Conservation (phyloP, 1,284 basidiomycete species). For the Ceratobasidium sp. region DNA sequence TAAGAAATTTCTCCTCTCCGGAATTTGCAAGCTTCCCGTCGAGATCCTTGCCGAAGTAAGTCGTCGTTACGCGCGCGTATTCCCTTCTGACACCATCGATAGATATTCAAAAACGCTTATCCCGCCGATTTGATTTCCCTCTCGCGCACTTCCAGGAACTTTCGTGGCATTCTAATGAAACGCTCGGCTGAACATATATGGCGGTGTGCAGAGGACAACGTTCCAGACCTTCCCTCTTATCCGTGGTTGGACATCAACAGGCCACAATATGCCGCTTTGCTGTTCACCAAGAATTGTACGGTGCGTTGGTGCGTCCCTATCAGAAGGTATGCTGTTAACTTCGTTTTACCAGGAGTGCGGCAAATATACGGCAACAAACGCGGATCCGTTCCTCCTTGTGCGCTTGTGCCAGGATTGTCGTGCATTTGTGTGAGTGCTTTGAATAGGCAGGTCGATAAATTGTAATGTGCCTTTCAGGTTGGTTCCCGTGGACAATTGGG, state of each 20-base stretch:
- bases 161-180: neutral
- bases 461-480: neutral
- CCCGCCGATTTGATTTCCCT: slow-evolving; percentile 4
- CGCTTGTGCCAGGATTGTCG: neutral
- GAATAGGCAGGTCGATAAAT: neutral
- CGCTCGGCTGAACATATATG: neutral
- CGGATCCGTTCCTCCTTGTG: neutral
- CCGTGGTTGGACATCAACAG: neutral
- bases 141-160: neutral
- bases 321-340: neutral
- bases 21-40: neutral
- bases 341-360: neutral
- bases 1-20: neutral
- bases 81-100: neutral
- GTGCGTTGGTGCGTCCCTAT: neutral
- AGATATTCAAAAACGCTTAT: neutral
- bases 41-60: neutral
- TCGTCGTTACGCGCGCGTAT: neutral
- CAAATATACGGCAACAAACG: neutral
- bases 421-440: neutral
- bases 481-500: neutral
- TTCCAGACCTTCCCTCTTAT: neutral
- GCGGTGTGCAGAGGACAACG: neutral
- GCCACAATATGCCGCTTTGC: slow-evolving; percentile 1
- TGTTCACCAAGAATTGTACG: neutral